A percentile compares a stretch with the other conserved stretches of the same genome.
phyloP scores from a whole-genome alignment of 2,329 filamentous ascomycete species.

The Aspergillus quadrilineatus region DNA sequence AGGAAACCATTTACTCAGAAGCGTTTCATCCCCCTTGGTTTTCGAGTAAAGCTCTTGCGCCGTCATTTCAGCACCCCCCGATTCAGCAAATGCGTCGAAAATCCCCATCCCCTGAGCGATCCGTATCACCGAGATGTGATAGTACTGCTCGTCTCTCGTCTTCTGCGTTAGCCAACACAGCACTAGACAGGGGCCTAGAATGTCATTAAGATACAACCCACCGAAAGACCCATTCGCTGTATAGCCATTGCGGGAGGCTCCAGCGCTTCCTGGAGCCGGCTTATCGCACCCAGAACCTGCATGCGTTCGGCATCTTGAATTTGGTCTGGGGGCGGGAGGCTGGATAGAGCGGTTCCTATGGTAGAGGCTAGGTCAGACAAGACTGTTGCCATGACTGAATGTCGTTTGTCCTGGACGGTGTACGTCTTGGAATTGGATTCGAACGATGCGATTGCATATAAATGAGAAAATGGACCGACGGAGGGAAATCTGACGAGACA shows the following conservation, averaged over 20 bases:
- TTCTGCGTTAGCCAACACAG: neutral
- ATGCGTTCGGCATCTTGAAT: conserved; percentile 19
- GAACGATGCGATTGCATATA: too few species aligned
- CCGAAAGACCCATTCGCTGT: conserved; percentile 10
- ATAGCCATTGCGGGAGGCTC: conserved; percentile 12
- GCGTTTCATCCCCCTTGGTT: conserved; percentile 15
- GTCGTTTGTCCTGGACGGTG: too few species aligned
- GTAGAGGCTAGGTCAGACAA: conserved; percentile 7
- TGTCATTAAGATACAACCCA: neutral
- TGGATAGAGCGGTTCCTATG: conserved; percentile 6
- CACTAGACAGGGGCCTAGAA: neutral
- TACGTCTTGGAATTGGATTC: too few species aligned
- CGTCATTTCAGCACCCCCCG: conserved; percentile 6
- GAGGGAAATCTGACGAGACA: too few species aligned
- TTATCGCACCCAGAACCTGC: conserved; percentile 12
- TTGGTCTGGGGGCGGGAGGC: conserved; percentile 13
- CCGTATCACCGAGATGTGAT: conserved; percentile 12
- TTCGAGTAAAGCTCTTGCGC: conserved; percentile 17
- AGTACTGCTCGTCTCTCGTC: conserved; percentile 4
- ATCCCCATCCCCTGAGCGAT: conserved; percentile 23
- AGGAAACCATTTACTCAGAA: conserved; percentile 13
- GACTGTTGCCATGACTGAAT: too few species aligned
- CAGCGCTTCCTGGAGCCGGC: conserved; percentile 14
- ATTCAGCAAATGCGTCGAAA: conserved; percentile 21
- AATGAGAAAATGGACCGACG: too few species aligned